Evolutionary conservation across 1,284 basidiomycete species (phyloP), one percentile per base, ranked within the genome.

Genomic region (Wolfiporia cocos): DNA sequence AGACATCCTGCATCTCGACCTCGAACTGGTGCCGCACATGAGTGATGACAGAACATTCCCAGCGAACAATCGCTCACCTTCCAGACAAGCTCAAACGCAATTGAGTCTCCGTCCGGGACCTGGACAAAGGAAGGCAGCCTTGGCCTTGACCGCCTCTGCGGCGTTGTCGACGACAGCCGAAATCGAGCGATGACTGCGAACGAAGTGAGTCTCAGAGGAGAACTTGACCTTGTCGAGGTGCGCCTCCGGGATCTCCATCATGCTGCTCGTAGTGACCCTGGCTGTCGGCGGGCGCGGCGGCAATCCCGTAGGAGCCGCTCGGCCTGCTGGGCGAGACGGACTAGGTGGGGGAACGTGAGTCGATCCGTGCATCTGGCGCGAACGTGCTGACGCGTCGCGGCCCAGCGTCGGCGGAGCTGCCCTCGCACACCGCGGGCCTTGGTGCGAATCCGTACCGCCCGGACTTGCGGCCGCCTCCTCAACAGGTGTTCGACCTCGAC

Each of bases 1-100:
- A 89, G 63, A 87, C 90, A 62, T 90, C 80, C 55, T 80, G 59
- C 86, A 90, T 86, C 69, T 89, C 86, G n/a, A 88, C 83, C 55
- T 87, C 84, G 48, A 87, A 83, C 80, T 85, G 46, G 6, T 47
- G n/a, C n/a, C n/a, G 5, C 5, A 12, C 1, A 23, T 4, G 21
- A 46, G 46, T 31, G 15, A 33, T 10, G 7, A 12, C 20, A 2
- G 6, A 21, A 48, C 14, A 22, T 18, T 20, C 20, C 44, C 15
- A 4, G 17, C 21, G 6, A 7, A 14, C 26, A 28, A 9, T 37
- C 5, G 21, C 17, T n/a, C 30, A 78, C 77, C 72, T 77, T 80
- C 81, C 79, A 86, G 9, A 86, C 85, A 42, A 83, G 73, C 55
- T 76, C 70, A 20, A 88, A 72, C 18, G 71, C 68, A 11, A 71